phyloP scores from a whole-genome alignment of 2,329 filamentous ascomycete genomes.

The Cordyceps farinosa region DNA sequence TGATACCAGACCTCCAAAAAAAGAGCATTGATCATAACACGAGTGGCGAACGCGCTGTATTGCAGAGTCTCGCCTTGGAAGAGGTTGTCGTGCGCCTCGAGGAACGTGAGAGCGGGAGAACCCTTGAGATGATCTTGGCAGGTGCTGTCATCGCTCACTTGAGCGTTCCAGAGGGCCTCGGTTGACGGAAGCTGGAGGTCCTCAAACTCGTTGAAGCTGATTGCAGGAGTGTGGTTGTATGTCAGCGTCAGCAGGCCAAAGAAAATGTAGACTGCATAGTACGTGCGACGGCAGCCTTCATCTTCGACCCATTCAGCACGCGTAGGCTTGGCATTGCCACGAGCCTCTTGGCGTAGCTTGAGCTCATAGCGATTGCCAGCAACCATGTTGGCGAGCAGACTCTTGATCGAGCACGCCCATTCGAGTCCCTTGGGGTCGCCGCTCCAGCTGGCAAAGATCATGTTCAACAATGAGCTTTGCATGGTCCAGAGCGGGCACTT shows the following conservation, averaged over 20 bases:
- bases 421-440: slow-evolving; percentile 95
- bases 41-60: slow-evolving; percentile 95
- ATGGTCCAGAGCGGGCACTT: slow-evolving; percentile 98
- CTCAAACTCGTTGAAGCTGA: slow-evolving; percentile 98
- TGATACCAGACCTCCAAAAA: slow-evolving; percentile 99
- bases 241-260: slow-evolving; percentile 92
- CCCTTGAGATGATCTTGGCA: slow-evolving; percentile 77
- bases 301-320: slow-evolving; percentile 95
- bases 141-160: slow-evolving; percentile 69
- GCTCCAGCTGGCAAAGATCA: slow-evolving; percentile 99
- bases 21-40: slow-evolving; percentile 97
- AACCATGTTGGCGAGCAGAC: slow-evolving; percentile 96
- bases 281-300: slow-evolving; percentile 92
- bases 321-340: slow-evolving; percentile 69
- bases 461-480: slow-evolving; percentile 94
- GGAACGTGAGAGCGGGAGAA: slow-evolving; percentile 77
- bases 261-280: slow-evolving; percentile 99
- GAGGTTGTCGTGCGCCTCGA: slow-evolving; percentile 89
- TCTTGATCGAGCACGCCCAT: slow-evolving; percentile 99
- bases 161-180: slow-evolving; percentile 89
- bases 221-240: slow-evolving; percentile 96
- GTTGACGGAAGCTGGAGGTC: slow-evolving; percentile 88
- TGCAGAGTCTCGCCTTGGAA: slow-evolving; percentile 88
- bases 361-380: slow-evolving; percentile 95
- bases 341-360: slow-evolving; percentile 86